A percentile compares a stretch with the other conserved stretches of the same genome.
Conservation (phyloP, 345 rosid genomes). For the Erysimum cheiranthoides region DNA sequence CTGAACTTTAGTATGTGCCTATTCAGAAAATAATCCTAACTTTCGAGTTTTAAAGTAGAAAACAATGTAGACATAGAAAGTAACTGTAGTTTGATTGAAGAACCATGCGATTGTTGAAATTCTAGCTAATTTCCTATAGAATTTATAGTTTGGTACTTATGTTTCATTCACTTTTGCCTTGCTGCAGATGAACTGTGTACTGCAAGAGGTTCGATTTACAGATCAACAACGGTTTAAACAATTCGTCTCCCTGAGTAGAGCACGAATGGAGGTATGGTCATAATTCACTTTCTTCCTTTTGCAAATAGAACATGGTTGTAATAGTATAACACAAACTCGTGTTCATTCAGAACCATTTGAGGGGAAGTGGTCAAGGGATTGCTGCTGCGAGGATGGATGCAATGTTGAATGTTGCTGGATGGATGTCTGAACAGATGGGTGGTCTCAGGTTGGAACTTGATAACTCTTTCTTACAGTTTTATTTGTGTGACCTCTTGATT, state of each 20-base stretch:
- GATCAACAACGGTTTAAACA: constrained; percentile 98
- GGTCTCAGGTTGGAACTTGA: constrained; percentile 73
- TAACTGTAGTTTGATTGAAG: constrained; percentile 1
- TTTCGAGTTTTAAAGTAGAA: neutral
- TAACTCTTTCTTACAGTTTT: neutral
- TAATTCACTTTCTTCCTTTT: constrained; percentile 14
- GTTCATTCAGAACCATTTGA: constrained; percentile 67
- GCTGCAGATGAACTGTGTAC: constrained; percentile 67
- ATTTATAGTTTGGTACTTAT: neutral
- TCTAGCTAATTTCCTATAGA: neutral
- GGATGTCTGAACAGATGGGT: constrained; percentile 99
- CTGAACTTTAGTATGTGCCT: neutral
- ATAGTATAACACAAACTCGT: constrained; percentile 19
- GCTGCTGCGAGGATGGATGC: constrained; percentile 95
- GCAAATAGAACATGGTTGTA: neutral
- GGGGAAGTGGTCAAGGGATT: constrained; percentile 91
- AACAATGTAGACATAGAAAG: neutral
- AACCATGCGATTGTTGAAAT: neutral
- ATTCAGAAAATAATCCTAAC: neutral
- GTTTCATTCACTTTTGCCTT: neutral
- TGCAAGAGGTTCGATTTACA: constrained; percentile 92
- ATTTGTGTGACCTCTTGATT: constrained; percentile 1
- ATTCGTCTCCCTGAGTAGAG: constrained; percentile 93
- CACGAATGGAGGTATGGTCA: constrained; percentile 84
- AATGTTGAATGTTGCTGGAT: constrained; percentile 81